phyloP scores from a whole-genome alignment of 371 early-diverging fungal genomes.

The Rhizopus stolonifer region DNA sequence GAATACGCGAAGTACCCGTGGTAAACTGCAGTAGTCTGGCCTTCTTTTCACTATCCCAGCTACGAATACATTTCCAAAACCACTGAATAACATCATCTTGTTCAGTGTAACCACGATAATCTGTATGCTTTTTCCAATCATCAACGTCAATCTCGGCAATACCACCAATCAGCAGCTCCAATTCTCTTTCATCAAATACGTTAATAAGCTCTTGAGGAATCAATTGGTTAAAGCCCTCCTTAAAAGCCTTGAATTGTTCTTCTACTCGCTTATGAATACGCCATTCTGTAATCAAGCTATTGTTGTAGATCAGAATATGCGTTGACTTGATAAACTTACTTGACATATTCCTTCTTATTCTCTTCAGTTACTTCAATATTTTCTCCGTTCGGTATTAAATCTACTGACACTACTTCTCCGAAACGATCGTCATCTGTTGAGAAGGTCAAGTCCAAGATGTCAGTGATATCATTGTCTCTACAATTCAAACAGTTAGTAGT shows the following conservation, averaged over 20 bases:
- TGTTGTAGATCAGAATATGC: constrained; percentile 23
- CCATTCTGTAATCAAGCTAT: constrained; percentile 75
- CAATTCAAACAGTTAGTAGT: too few relatives aligned
- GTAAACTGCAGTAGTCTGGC: constrained; percentile 96
- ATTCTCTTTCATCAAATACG: constrained; percentile 98
- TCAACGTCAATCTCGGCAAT: constrained; percentile 98
- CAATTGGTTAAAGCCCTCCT: constrained; percentile 94
- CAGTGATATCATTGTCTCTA: constrained; percentile 88
- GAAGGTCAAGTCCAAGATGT: constrained; percentile 88
- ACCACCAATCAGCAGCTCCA: constrained; percentile 98
- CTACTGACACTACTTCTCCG: constrained; percentile 87
- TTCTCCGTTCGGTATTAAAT: constrained; percentile 90
- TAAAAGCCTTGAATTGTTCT: constrained; percentile 94
- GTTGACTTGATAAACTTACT: constrained; percentile 27
- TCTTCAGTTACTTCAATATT: constrained; percentile 47
- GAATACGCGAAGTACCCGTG: constrained; percentile 97
- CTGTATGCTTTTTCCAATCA: constrained; percentile 99
- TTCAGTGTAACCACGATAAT: constrained; percentile 96
- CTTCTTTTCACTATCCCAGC: constrained; percentile 92
- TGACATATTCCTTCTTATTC: constrained; percentile 72
- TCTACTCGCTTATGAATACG: constrained; percentile 84
- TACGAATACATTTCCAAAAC: constrained; percentile 96
- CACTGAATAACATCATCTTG: constrained; percentile 93
- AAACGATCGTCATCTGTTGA: constrained; percentile 93
- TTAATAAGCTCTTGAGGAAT: constrained; percentile 90